Evolutionary conservation across 2,329 filamentous ascomycete species (phyloP).

Genomic region (Metarhizium humberi): DNA sequence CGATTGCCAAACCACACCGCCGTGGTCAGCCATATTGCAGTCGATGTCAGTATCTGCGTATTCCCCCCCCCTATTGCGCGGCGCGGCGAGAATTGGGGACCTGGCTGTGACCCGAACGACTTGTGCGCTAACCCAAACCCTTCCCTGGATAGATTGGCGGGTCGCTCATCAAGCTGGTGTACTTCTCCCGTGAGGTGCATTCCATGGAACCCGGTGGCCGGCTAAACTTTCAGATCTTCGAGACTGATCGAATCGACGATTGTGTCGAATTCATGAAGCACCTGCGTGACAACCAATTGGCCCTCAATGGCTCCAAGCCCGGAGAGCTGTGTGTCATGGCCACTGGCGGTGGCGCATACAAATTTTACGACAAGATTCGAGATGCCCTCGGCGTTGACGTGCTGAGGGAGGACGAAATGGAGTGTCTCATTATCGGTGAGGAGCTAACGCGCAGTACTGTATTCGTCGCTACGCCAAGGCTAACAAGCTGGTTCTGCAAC

Average conservation of each 20-base stretch:
- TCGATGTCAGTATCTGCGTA: constrained; percentile 60
- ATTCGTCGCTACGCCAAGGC: background rate
- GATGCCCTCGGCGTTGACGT: constrained; percentile 81
- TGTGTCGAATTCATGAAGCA: constrained; percentile 88
- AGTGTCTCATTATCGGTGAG: constrained; percentile 87
- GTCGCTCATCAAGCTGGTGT: constrained; percentile 91
- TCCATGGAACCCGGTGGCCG: constrained; percentile 75
- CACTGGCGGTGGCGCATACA: constrained; percentile 90
- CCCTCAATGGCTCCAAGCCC: constrained; percentile 61
- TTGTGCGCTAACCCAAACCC: background rate
- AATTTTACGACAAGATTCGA: constrained; percentile 88
- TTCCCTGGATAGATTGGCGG: constrained; percentile 66
- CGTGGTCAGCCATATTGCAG: constrained; percentile 91
- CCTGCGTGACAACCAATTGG: constrained; percentile 72
- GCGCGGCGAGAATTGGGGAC: too few relatives aligned
- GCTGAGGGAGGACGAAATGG: constrained; percentile 93
- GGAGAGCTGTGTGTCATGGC: constrained; percentile 85
- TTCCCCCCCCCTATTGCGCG: background rate
- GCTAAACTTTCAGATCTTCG: constrained; percentile 91
- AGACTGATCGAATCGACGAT: constrained; percentile 88
- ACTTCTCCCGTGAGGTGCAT: constrained; percentile 83
- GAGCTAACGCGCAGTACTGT: background rate
- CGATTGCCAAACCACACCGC: constrained; percentile 92
- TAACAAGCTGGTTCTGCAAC: background rate
- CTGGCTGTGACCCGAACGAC: background rate